phyloP scores from a whole-genome alignment of 805 yeast species.

The Starmera caribaea region DNA sequence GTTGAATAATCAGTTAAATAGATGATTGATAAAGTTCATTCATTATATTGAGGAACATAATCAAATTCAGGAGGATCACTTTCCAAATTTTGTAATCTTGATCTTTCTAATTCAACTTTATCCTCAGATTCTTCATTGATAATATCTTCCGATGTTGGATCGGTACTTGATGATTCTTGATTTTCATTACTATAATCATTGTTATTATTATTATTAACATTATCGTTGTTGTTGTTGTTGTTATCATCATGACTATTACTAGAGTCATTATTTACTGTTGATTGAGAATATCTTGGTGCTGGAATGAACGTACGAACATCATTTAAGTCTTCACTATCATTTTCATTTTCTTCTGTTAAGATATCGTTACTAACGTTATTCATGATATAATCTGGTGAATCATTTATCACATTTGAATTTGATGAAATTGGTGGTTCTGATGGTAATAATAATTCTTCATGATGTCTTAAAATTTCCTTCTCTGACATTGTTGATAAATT shows the following conservation, averaged over 20 bases:
- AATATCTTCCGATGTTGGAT: no score
- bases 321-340: not conserved
- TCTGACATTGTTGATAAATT: constrained; percentile 30
- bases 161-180: not conserved
- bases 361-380: no score
- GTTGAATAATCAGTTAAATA: no score
- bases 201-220: no score
- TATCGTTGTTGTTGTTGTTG: not conserved
- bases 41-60: constrained; percentile 17
- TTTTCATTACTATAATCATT: not conserved
- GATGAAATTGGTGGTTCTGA: constrained; percentile 34
- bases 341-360: not conserved
- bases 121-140: constrained; percentile 14
- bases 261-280: not conserved
- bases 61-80: constrained; percentile 31
- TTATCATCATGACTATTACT: no score
- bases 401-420: not conserved
- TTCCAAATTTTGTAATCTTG: constrained; percentile 26
- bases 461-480: constrained; percentile 43
- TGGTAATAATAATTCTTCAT: constrained; percentile 54
- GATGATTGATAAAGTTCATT: no score
- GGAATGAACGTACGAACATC: constrained; percentile 2
- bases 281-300: constrained; percentile 12
- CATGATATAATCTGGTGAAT: no score
- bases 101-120: constrained; percentile 31